Evolutionary conservation across 1,139 yeast species (phyloP), one percentile per base, ranked within the genome.

Genomic region (Petasospora rhodanensis): DNA sequence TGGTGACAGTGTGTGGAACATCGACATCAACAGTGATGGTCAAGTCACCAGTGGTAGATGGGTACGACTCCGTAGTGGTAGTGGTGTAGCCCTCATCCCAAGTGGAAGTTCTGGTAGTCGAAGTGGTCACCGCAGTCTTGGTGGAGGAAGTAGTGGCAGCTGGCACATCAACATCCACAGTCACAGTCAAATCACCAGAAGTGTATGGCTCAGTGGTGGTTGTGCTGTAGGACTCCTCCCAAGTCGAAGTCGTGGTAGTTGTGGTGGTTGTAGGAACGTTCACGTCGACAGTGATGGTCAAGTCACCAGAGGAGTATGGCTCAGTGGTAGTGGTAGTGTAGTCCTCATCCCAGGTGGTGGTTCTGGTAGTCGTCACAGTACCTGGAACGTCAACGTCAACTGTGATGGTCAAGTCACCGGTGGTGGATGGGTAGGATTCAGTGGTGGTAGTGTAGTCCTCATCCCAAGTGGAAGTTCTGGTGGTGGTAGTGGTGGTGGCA

Each of bases 81-180:
- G 39, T 35, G 8, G 26, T 22, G 17, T 31, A 35, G 6, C 23
- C 7, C 17, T 21, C 34, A 8, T 14, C 4, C 34, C 34, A 31
- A 5, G 30, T 21, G 11, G 16, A 25, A 5, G 34, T 31, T 15
- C 5, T 5, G 4, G 34, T 31, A 14, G 34, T 26, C 2, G 35
- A 28, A 18, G 42, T 43, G 2, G 55, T 29, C 11, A 14, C 7
- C 2, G 55, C 43, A n/a, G n/a, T n/a, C n/a, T n/a, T n/a, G n/a
- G n/a, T n/a, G n/a, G n/a, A n/a, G n/a, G n/a, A n/a, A n/a, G n/a
- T n/a, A n/a, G n/a, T n/a, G n/a, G n/a, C n/a, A 18, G 41, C 37
- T 25, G 42, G 39, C 24, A 38, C 26, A 26, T 32, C 32, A 17
- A 35, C 28, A 21, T 38, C 37, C 22, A 38, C 33, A 17, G 39